Evolutionary conservation across 1,284 basidiomycete genomes (phyloP).

Genomic region (Earliella scabrosa): DNA sequence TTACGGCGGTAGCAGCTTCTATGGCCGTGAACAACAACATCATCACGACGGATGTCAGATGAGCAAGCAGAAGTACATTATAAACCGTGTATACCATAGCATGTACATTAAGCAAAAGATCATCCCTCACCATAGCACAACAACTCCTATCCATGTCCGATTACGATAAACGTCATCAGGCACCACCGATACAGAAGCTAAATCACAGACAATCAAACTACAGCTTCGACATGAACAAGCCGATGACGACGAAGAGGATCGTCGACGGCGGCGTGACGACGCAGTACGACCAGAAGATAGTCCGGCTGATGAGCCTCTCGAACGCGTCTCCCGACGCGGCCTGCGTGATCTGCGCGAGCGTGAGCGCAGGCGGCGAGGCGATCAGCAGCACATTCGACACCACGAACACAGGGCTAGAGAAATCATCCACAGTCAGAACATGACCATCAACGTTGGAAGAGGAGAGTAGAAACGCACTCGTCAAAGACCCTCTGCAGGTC

Average conservation of each 20-base stretch:
- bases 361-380: slow-evolving; percentile 82
- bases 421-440: slow-evolving; percentile 3
- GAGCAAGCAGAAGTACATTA: no score
- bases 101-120: no score
- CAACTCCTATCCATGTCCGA: no score
- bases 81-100: no score
- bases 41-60: no score
- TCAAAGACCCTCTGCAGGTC: slow-evolving; percentile 71
- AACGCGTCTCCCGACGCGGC: slow-evolving; percentile 88
- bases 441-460: not conserved
- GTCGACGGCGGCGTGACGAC: slow-evolving; percentile 83
- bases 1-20: no score
- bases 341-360: slow-evolving; percentile 88
- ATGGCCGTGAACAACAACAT: no score
- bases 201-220: no score
- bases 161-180: no score
- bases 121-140: no score
- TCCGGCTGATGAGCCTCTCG: slow-evolving; percentile 85
- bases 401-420: slow-evolving; percentile 78
- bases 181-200: no score
- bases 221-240: slow-evolving; percentile 61
- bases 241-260: slow-evolving; percentile 76
- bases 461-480: slow-evolving; percentile 56
- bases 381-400: slow-evolving; percentile 78
- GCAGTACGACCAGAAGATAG: slow-evolving; percentile 85